Evolutionary conservation across 371 early-diverging fungal species (phyloP).

Genomic region (Catenaria anguillulae): DNA sequence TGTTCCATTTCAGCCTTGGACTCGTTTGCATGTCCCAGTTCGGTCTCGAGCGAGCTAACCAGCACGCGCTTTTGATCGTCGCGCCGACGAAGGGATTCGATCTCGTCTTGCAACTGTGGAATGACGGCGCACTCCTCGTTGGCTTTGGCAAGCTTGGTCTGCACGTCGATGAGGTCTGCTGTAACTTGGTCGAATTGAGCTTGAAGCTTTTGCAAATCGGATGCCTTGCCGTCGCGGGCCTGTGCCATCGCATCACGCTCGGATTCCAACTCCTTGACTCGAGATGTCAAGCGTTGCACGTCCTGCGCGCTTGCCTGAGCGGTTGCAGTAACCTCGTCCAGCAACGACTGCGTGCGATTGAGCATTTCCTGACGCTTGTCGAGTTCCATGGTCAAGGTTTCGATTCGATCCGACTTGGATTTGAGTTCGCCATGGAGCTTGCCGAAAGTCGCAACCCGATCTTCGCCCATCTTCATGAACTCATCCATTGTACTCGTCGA

Average conservation of each 20-base stretch:
- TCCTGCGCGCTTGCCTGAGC: not conserved
- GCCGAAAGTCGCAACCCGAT: not conserved
- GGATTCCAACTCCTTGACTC: not conserved
- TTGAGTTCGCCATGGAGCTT: not conserved
- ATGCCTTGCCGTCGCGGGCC: not conserved
- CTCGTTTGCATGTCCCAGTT: too few species aligned
- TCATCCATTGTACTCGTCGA: not conserved
- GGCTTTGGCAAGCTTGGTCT: too few species aligned
- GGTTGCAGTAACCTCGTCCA: not conserved
- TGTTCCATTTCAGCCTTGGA: too few species aligned
- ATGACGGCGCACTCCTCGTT: too few species aligned
- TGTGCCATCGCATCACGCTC: not conserved
- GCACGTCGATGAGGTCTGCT: too few species aligned
- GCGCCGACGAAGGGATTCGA: not conserved
- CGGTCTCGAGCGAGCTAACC: too few species aligned
- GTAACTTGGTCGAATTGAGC: too few species aligned
- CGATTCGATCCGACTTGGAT: not conserved
- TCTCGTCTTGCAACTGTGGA: too few species aligned
- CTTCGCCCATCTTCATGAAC: constrained; percentile 1
- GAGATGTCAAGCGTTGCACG: not conserved
- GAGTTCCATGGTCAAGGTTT: not conserved
- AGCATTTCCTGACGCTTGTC: not conserved
- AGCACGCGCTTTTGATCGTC: not conserved
- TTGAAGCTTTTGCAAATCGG: not conserved
- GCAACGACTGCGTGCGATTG: not conserved